A percentile compares a stretch with the other conserved stretches of the same genome.
phyloP scores from a whole-genome alignment of 2,329 filamentous ascomycete genomes.

The Rhynchosporium secalis region DNA sequence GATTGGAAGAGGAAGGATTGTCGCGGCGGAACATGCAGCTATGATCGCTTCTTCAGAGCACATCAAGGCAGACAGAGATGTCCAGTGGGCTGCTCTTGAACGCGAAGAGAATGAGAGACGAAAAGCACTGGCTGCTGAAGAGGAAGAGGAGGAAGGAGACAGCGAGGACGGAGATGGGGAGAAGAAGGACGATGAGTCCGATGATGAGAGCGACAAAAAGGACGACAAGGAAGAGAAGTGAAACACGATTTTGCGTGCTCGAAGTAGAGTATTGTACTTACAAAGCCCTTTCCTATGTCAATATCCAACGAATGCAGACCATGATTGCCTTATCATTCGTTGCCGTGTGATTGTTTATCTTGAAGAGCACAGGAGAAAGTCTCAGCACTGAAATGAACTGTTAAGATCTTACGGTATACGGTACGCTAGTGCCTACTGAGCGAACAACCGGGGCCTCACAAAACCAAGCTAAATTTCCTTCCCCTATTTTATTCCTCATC shows the following conservation, averaged over 20 bases:
- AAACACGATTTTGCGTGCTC: not conserved
- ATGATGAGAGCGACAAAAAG: conserved; percentile 19
- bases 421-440: too few species aligned
- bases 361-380: too few species aligned
- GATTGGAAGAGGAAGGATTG: conserved; percentile 72
- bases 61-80: conserved; percentile 34
- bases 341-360: too few species aligned
- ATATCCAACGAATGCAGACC: not conserved
- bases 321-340: not conserved
- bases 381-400: too few species aligned
- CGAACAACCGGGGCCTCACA: too few species aligned
- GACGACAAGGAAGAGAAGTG: conserved; percentile 22
- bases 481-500: not conserved
- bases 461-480: too few species aligned
- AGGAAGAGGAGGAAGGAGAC: conserved; percentile 26
- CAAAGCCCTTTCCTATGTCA: not conserved
- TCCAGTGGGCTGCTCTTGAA: conserved; percentile 37
- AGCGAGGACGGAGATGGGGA: conserved; percentile 36
- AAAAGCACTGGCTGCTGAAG: conserved; percentile 20
- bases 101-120: conserved; percentile 36
- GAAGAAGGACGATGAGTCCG: conserved; percentile 44
- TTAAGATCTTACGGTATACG: too few species aligned
- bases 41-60: conserved; percentile 37
- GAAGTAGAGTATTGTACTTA: not conserved
- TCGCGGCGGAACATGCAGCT: conserved; percentile 30